phyloP scores from a whole-genome alignment of 768 basidiomycete species.

The Suillus weaverae region DNA sequence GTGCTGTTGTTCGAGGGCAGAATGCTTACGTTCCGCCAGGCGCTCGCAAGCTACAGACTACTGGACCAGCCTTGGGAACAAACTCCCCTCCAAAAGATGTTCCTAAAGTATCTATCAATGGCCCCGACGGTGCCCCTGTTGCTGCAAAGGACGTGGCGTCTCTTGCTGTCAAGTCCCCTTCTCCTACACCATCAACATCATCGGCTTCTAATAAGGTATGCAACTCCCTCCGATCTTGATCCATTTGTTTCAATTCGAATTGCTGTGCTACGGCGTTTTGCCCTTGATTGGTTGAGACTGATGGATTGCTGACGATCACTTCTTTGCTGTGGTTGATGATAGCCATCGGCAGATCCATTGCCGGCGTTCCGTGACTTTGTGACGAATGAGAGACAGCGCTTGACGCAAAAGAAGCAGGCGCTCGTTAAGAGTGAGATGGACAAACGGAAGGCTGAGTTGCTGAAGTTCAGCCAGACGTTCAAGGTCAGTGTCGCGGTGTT shows the following conservation, averaged over 20 bases:
- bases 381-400: slow-evolving; percentile 83
- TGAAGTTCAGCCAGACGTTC: slow-evolving; percentile 92
- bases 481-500: slow-evolving; percentile 58
- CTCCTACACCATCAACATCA: slow-evolving; percentile 53
- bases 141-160: slow-evolving; percentile 41
- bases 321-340: slow-evolving; percentile 11
- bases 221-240: not conserved
- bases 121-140: slow-evolving; percentile 65
- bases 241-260: slow-evolving; percentile 7
- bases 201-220: slow-evolving; percentile 51
- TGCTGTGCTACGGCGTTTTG: slow-evolving; percentile 2
- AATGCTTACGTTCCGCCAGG: slow-evolving; percentile 95
- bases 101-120: slow-evolving; percentile 76
- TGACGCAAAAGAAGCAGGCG: slow-evolving; percentile 89
- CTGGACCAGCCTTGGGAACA: slow-evolving; percentile 19
- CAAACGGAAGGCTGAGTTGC: slow-evolving; percentile 87
- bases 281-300: slow-evolving; percentile 16
- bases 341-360: slow-evolving; percentile 74
- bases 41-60: slow-evolving; percentile 56
- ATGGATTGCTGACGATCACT: slow-evolving; percentile 8
- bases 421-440: slow-evolving; percentile 93
- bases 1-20: slow-evolving; percentile 83
- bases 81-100: slow-evolving; percentile 44
- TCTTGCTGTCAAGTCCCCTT: slow-evolving; percentile 60
- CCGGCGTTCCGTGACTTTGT: slow-evolving; percentile 93